Percentiles rank a stretch among this genome's conserved stretches.
These are phyloP conservation scores for Verticillium isaacii DNA, from an alignment of 2,329 filamentous ascomycete genomes.

Conservation along the genomic window DNA sequence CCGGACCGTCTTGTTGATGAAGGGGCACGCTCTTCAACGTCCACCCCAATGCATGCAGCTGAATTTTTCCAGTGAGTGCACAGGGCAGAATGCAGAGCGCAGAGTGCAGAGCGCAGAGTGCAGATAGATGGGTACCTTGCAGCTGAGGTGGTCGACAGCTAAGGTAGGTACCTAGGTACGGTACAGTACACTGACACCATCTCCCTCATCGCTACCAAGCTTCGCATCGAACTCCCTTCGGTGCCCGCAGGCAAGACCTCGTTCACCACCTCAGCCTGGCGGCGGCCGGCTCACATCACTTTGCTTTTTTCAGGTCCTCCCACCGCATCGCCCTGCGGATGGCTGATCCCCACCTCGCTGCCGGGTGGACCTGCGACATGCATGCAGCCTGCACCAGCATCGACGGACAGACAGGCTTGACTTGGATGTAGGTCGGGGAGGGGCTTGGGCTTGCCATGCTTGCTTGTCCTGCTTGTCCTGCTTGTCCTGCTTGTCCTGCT, in stretches of 20 bases:
- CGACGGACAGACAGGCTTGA: background rate
- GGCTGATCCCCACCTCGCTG: background rate
- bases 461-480: background rate
- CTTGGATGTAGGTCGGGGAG: background rate
- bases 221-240: background rate
- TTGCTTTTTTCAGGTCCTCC: background rate
- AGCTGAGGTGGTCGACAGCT: too few species aligned
- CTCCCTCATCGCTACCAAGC: background rate
- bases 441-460: background rate
- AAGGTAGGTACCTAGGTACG: too few species aligned
- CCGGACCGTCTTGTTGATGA: background rate
- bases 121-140: too few species aligned
- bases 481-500: background rate
- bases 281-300: background rate
- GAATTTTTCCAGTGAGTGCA: too few species aligned
- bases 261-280: background rate
- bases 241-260: background rate
- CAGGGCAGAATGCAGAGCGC: too few species aligned
- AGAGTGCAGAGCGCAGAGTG: too few species aligned
- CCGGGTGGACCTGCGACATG: background rate
- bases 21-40: too few species aligned
- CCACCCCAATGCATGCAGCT: too few species aligned
- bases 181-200: background rate
- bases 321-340: background rate
- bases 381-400: background rate